A percentile compares a stretch with the other conserved stretches of the same genome.
phyloP scores from a whole-genome alignment of 2,329 filamentous ascomycete species.

The Corynespora cassiicola region DNA sequence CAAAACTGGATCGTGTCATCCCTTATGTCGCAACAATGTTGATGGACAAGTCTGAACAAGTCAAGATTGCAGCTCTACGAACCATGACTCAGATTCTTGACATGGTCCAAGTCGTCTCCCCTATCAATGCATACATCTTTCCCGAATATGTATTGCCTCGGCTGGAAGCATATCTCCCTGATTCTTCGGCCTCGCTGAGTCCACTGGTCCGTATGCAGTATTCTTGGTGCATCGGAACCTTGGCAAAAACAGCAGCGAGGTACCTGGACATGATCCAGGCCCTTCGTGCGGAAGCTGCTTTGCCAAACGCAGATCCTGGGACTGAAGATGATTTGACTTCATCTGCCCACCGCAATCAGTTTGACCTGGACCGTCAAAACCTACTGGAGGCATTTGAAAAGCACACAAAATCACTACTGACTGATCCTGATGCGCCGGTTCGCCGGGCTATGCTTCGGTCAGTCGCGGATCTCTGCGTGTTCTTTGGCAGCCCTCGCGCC shows the following conservation, averaged over 20 bases:
- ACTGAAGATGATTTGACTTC: slow-evolving; percentile 76
- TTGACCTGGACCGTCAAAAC: slow-evolving; percentile 84
- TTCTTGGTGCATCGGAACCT: slow-evolving; percentile 86
- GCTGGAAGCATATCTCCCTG: slow-evolving; percentile 63
- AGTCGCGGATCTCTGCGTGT: slow-evolving; percentile 89
- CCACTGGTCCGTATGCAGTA: slow-evolving; percentile 86
- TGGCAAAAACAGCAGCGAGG: slow-evolving; percentile 82
- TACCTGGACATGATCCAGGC: slow-evolving; percentile 93
- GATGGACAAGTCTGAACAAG: slow-evolving; percentile 81
- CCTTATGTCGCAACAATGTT: slow-evolving; percentile 87
- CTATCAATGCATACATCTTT: slow-evolving; percentile 71
- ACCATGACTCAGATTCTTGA: slow-evolving; percentile 84
- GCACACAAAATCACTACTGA: slow-evolving; percentile 88
- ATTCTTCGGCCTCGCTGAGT: slow-evolving; percentile 55
- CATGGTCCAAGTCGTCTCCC: slow-evolving; percentile 86
- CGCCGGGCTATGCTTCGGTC: slow-evolving; percentile 90
- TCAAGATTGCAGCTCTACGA: slow-evolving; percentile 83
- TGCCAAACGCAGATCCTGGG: slow-evolving; percentile 79
- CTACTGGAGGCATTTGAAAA: slow-evolving; percentile 83
- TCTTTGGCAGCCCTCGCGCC: slow-evolving; percentile 89
- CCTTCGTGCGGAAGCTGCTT: slow-evolving; percentile 80
- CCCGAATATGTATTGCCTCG: slow-evolving; percentile 70
- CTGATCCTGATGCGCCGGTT: slow-evolving; percentile 84
- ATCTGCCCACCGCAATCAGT: slow-evolving; percentile 78
- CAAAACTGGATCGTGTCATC: slow-evolving; percentile 89